Conservation (phyloP, 225 moss, liverwort and hornwort genomes). For the Thuidium tamariscinum region DNA sequence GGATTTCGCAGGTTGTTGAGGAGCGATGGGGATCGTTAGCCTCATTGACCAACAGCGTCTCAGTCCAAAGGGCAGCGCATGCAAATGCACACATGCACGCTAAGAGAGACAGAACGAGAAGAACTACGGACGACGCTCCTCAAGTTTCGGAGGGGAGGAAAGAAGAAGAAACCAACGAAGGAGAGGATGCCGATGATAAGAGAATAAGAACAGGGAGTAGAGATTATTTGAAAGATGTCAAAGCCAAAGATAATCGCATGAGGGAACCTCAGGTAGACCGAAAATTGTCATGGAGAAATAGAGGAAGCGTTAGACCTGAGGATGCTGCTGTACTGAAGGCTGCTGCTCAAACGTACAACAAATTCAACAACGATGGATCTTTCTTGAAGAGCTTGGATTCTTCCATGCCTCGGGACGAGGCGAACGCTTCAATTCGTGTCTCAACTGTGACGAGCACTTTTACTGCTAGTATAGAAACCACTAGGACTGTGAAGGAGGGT, state of each 20-base stretch:
- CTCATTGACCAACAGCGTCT: slow-evolving; percentile 65
- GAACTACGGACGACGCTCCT: slow-evolving; percentile 4
- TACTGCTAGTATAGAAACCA: slow-evolving; percentile 15
- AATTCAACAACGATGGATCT: slow-evolving; percentile 55
- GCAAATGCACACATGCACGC: slow-evolving; percentile 88
- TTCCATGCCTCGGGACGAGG: neutral
- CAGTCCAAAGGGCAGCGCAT: slow-evolving; percentile 73
- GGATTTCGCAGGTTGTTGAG: slow-evolving; percentile 66
- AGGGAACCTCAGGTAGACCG: slow-evolving; percentile 50
- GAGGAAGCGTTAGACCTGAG: slow-evolving; percentile 50
- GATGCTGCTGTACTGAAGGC: slow-evolving; percentile 57
- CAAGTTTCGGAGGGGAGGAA: slow-evolving; percentile 8
- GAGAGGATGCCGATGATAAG: slow-evolving; percentile 34
- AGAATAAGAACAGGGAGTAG: slow-evolving; percentile 33
- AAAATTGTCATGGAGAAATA: slow-evolving; percentile 68
- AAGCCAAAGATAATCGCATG: slow-evolving; percentile 63
- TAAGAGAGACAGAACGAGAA: slow-evolving; percentile 50
- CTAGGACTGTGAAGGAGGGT: slow-evolving; percentile 11
- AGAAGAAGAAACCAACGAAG: slow-evolving; percentile 9
- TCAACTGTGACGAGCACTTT: slow-evolving; percentile 12
- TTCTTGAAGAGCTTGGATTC: slow-evolving; percentile 45
- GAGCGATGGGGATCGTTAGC: slow-evolving; percentile 90
- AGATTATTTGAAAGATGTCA: slow-evolving; percentile 44
- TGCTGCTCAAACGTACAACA: slow-evolving; percentile 64
- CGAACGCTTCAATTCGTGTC: neutral